These are phyloP conservation scores for Auriscalpium orientale DNA, from an alignment of 768 basidiomycete genomes.

Conservation along the genomic window DNA sequence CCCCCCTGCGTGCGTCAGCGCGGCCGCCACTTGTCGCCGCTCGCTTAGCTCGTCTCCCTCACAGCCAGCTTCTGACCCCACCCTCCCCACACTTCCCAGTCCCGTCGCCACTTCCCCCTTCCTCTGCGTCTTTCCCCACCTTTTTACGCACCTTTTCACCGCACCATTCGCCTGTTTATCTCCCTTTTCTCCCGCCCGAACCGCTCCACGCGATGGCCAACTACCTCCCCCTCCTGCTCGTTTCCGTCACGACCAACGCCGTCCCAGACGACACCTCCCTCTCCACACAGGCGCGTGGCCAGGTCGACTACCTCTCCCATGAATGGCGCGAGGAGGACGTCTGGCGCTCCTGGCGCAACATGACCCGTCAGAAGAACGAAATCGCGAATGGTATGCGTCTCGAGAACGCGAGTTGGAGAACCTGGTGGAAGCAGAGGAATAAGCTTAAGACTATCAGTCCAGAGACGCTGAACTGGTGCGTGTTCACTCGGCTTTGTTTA, in stretches of 20 bases:
- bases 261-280: slow-evolving; percentile 68
- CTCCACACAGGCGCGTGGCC: slow-evolving; percentile 78
- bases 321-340: slow-evolving; percentile 98
- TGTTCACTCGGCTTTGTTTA: neutral
- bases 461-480: slow-evolving; percentile 97
- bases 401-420: slow-evolving; percentile 98
- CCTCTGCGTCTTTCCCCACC: too few relatives aligned
- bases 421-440: slow-evolving; percentile 99
- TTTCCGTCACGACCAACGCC: slow-evolving; percentile 49
- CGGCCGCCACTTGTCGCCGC: too few relatives aligned
- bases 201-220: slow-evolving; percentile 92
- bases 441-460: slow-evolving; percentile 91
- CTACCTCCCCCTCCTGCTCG: slow-evolving; percentile 64
- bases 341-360: slow-evolving; percentile 96
- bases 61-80: too few relatives aligned
- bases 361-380: slow-evolving; percentile 98
- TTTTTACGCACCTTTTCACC: too few relatives aligned
- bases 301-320: slow-evolving; percentile 98
- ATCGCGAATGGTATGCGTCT: slow-evolving; percentile 91
- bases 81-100: too few relatives aligned
- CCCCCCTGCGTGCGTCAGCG: too few relatives aligned
- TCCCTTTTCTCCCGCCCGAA: slow-evolving; percentile 40
- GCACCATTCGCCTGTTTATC: too few relatives aligned
- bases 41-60: too few relatives aligned
- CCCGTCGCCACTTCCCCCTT: too few relatives aligned